Base-by-base conservation (phyloP, 495 filamentous ascomycete species). In the Evernia prunastri region DNA sequence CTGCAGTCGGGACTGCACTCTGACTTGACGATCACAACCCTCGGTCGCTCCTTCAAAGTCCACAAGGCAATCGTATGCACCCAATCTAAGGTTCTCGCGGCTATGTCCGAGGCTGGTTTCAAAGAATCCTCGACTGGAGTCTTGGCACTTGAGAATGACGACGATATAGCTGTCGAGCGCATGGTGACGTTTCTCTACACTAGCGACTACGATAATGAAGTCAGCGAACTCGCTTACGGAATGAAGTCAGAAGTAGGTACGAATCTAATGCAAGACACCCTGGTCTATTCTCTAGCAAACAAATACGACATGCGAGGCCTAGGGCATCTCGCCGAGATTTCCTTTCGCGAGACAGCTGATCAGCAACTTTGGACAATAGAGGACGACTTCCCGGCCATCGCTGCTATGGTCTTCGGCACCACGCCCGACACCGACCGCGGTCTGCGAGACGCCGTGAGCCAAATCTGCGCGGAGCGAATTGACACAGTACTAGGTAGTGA, bases 41-140 rank as follows among this genome's bases (percentile, higher is more conserved):
- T 68, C 10, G 56, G 33, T 11, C 56, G 66, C 27, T 51, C 59
- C 23, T 76, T 70, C 61, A 64, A 69, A 6, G 72, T 72, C 33
- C 75, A 79, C 60, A 68, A 71, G 8, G 64, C 66, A 23, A 67
- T 78, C 35, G 67, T 76, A 40, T 76, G 73, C 59, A 23, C 70
- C 8, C 72, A 70, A 39, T 78, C 72, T 23, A 51, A 13, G 58
- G 64, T 29, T 70, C 70, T 60, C 25, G 59, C 58, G 72, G 75
- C 59, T 63, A 64, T 33, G 66, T 51, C 9, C 47, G 47, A 51
- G 11, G 3, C 47, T 53, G 61, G 70, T 20, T 72, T 68, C 43
- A 63, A 63, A 65, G 66, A 67, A 25, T 35, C 63, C 1, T 73
- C 72, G 57, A 60, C 59, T 60, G 68, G 71, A 42, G 12, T 43